A percentile compares a stretch with the other conserved stretches of the same genome.
Conservation (phyloP, 148 eudicot species). For the Linanthus parryae region DNA sequence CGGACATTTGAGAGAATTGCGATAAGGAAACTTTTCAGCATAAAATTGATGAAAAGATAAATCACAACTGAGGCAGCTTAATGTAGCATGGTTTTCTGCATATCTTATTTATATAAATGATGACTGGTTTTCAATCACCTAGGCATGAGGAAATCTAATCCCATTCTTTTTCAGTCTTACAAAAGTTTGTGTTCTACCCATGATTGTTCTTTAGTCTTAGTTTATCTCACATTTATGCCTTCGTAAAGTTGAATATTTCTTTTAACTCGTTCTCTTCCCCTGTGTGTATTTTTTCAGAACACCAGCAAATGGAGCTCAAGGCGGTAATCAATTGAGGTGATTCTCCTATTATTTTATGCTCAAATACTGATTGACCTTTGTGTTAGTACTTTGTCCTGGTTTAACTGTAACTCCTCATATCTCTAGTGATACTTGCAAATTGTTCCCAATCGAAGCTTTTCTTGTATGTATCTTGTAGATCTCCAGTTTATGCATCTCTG, state of each 20-base stretch:
- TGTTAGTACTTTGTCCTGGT: neutral
- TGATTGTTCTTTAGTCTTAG: too few species aligned
- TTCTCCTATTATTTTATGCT: constrained; percentile 6
- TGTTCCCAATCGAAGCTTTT: too few species aligned
- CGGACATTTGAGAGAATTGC: too few species aligned
- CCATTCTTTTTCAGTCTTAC: too few species aligned
- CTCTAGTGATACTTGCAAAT: neutral
- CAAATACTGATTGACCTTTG: neutral
- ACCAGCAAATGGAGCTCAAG: constrained; percentile 42
- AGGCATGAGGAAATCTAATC: too few species aligned
- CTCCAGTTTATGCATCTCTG: too few species aligned
- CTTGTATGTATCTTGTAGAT: too few species aligned
- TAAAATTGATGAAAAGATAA: too few species aligned
- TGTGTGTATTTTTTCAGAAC: constrained; percentile 33
- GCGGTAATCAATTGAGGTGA: constrained; percentile 67
- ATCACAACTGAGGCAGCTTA: neutral
- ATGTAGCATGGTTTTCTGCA: neutral
- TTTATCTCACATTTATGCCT: too few species aligned
- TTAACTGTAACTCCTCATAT: neutral
- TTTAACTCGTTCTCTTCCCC: constrained; percentile 3
- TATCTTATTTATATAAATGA: neutral
- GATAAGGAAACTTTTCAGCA: too few species aligned
- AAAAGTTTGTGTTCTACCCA: too few species aligned
- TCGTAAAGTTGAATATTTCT: neutral
- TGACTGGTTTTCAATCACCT: constrained; percentile 2